phyloP scores from a whole-genome alignment of 768 basidiomycete species.

The Mycena olivaceomarginata region DNA sequence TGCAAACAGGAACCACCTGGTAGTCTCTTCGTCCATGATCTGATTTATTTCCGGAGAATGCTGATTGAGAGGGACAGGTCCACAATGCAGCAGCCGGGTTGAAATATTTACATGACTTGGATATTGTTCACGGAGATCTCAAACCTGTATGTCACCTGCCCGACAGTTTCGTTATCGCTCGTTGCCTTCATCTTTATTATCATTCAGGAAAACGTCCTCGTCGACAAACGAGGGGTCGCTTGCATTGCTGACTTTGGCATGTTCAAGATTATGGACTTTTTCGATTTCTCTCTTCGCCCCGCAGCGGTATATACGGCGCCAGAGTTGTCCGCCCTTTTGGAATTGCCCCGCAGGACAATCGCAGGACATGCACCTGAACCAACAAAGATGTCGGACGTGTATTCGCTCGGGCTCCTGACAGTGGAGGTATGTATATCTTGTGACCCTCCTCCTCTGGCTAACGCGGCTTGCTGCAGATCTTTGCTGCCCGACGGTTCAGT shows the following conservation, averaged over 20 bases:
- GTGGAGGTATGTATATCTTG: neutral
- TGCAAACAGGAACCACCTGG: neutral
- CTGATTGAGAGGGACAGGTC: neutral
- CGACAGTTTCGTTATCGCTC: neutral
- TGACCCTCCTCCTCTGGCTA: no score
- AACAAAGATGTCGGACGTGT: neutral
- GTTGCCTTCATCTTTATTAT: neutral
- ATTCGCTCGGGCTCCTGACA: neutral
- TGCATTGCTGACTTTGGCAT: neutral
- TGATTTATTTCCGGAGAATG: neutral
- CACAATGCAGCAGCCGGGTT: neutral
- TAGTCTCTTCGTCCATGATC: neutral
- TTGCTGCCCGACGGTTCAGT: no score
- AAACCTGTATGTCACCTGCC: neutral
- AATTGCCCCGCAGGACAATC: neutral
- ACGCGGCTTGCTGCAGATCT: no score
- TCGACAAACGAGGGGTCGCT: neutral
- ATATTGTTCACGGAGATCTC: slow-evolving; percentile 5
- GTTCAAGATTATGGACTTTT: neutral
- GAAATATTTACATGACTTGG: neutral
- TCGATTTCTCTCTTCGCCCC: neutral
- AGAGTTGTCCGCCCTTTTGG: neutral
- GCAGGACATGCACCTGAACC: neutral
- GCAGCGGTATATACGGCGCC: neutral
- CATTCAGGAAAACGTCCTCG: neutral